These are phyloP conservation scores for Grosmannia clavigera DNA, from an alignment of 2,329 filamentous ascomycete species.

Conservation along the genomic window DNA sequence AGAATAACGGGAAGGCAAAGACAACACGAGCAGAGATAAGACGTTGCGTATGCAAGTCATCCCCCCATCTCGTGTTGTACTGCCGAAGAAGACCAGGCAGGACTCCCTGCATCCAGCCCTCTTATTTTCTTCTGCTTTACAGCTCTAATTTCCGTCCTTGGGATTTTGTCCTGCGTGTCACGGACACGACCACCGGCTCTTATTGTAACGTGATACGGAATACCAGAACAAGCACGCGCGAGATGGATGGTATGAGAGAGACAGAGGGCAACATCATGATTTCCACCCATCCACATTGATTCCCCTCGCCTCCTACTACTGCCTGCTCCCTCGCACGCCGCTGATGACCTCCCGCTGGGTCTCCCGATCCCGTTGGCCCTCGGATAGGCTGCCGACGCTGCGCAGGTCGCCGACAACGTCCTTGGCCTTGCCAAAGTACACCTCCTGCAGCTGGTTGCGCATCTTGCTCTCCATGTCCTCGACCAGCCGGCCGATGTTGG, in stretches of 20 bases:
- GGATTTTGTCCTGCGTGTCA: not conserved
- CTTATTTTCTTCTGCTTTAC: not conserved
- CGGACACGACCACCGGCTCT: not conserved
- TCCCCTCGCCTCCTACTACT: not conserved
- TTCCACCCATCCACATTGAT: not conserved
- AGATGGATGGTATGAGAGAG: not conserved
- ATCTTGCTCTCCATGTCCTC: slow-evolving; percentile 99
- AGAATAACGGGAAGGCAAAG: not conserved
- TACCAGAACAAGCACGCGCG: not conserved
- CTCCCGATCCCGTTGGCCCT: slow-evolving; percentile 71
- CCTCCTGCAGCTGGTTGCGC: slow-evolving; percentile 94
- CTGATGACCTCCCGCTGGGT: slow-evolving; percentile 81
- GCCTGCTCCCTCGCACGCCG: slow-evolving; percentile 28
- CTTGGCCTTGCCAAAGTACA: slow-evolving; percentile 99
- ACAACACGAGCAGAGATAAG: not conserved
- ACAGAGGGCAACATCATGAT: not conserved
- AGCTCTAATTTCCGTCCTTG: not conserved
- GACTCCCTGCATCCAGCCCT: too few relatives aligned
- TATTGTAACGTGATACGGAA: not conserved
- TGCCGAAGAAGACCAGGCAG: not conserved
- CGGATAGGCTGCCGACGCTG: slow-evolving; percentile 73
- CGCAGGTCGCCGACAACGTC: slow-evolving; percentile 93
- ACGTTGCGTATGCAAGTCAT: not conserved
- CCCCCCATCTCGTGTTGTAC: not conserved
- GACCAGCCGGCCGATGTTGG: slow-evolving; percentile 85